Evolutionary conservation across 1,284 basidiomycete species (phyloP).

Genomic region (Psilocybe mexicana): DNA sequence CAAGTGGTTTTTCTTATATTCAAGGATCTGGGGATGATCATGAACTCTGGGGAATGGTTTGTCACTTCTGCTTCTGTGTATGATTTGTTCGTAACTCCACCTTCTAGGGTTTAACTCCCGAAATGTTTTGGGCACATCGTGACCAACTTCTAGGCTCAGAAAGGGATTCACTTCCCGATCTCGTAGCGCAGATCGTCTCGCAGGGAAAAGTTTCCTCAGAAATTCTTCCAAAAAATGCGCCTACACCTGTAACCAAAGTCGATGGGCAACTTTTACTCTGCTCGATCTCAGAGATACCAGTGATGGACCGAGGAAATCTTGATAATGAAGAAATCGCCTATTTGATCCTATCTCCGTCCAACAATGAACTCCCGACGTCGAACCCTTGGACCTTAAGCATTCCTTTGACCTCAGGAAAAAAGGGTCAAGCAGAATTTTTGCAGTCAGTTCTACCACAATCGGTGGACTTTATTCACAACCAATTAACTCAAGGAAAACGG

Average conservation of each 20-base stretch:
- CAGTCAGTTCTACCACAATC: slow-evolving; percentile 15
- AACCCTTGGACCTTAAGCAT: slow-evolving; percentile 10
- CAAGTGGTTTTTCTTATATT: slow-evolving; percentile 72
- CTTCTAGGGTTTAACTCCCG: slow-evolving; percentile 68
- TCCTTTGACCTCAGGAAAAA: slow-evolving; percentile 19
- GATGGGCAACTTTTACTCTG: slow-evolving; percentile 40
- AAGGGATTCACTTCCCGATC: slow-evolving; percentile 47
- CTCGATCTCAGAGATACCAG: slow-evolving; percentile 31
- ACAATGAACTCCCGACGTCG: not conserved
- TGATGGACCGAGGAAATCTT: not conserved
- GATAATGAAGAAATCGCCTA: slow-evolving; percentile 5
- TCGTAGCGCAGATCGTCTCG: slow-evolving; percentile 50
- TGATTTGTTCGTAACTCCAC: not conserved
- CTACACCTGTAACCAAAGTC: slow-evolving; percentile 37
- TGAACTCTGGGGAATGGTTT: slow-evolving; percentile 80
- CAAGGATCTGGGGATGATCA: slow-evolving; percentile 92
- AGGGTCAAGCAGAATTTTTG: slow-evolving; percentile 21
- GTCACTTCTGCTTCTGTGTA: slow-evolving; percentile 23
- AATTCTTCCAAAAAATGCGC: not conserved
- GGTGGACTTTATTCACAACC: slow-evolving; percentile 42
- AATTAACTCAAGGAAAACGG: slow-evolving; percentile 36
- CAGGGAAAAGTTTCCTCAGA: not conserved
- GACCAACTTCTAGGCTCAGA: slow-evolving; percentile 46
- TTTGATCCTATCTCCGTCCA: slow-evolving; percentile 15
- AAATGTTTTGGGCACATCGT: slow-evolving; percentile 69